Evolutionary conservation across 1,284 basidiomycete species (phyloP).

Genomic region (Rhodotorula sp.): DNA sequence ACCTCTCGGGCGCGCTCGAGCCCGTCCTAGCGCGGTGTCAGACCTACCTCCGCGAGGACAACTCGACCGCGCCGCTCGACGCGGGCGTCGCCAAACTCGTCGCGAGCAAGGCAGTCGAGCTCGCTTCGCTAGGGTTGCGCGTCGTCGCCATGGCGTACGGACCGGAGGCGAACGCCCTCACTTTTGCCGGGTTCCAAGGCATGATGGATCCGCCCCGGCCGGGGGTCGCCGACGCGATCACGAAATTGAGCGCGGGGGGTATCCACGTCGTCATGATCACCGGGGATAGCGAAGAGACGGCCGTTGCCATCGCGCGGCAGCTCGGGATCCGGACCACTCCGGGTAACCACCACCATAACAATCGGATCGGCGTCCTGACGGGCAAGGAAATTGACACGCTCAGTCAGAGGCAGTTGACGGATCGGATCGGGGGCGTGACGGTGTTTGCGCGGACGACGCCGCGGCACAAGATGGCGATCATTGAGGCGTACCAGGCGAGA

Average conservation of each 20-base stretch:
- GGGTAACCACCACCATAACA: not conserved
- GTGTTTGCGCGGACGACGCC: slow-evolving; percentile 95
- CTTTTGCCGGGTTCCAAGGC: slow-evolving; percentile 89
- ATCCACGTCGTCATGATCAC: slow-evolving; percentile 98
- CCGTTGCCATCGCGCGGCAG: slow-evolving; percentile 79
- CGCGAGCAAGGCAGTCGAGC: slow-evolving; percentile 64
- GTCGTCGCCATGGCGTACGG: slow-evolving; percentile 90
- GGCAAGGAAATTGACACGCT: slow-evolving; percentile 83
- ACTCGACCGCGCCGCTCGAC: slow-evolving; percentile 74
- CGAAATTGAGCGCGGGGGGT: slow-evolving; percentile 73
- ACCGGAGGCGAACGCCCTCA: slow-evolving; percentile 58
- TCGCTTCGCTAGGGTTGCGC: slow-evolving; percentile 73
- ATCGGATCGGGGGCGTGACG: slow-evolving; percentile 73
- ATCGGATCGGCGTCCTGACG: slow-evolving; percentile 60
- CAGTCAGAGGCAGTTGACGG: slow-evolving; percentile 73
- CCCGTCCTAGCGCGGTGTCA: slow-evolving; percentile 78
- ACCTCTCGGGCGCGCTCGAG: slow-evolving; percentile 91
- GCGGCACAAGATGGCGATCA: slow-evolving; percentile 94
- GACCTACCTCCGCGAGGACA: slow-evolving; percentile 81
- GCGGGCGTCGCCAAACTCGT: slow-evolving; percentile 65
- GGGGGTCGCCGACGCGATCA: slow-evolving; percentile 86
- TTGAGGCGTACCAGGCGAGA: slow-evolving; percentile 83
- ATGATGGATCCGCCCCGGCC: slow-evolving; percentile 94
- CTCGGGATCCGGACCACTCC: slow-evolving; percentile 65
- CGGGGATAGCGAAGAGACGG: slow-evolving; percentile 89